Evolutionary conservation across 2,329 filamentous ascomycete species (phyloP), one percentile per base, ranked within the genome.

Genomic region (Westerdykella sp.): DNA sequence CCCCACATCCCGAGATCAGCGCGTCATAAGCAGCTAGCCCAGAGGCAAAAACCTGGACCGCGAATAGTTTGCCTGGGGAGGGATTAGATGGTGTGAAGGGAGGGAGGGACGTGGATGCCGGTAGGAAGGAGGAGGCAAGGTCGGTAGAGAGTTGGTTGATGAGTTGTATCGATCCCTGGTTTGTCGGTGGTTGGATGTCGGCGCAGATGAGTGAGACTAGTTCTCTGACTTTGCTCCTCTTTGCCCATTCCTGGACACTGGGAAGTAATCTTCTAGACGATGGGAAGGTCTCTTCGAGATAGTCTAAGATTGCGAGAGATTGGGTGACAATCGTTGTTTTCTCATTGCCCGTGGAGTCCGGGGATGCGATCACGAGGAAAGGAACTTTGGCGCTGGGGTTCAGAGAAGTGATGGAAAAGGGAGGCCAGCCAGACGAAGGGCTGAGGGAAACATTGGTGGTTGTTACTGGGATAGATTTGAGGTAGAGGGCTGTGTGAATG

Each of bases 161-260:
- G 25, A 28, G 25, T 9, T 10, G 25, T 9, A 28, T 3, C 9
- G 9, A 28, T 12, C 4, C 4, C 11, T 28, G 25, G 25, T 82
- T 82, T 1, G 79, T 81, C 1, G 79, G 70, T 5, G 81, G 80
- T 59, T 83, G 80, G 4, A 75, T 69, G 48, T 84, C 81, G 22
- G 69, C 67, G 5, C 71, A 70, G 22, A 83, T 63, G n/a, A 83
- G 76, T 40, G 67, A 56, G 4, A 73, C 71, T 7, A 84, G 63
- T 3, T 74, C 71, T 13, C 80, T 73, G 0, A 79, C 76, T 2
- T 63, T 56, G 0, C 79, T 78, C 14, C 80, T 70, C 0, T 50
- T 56, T 0, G 50, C 55, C 0, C 68, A 28, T 28, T 28, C 59
- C 21, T 76, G 62, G 0, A 47, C 6, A 2, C 57, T 51, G 0